phyloP scores from a whole-genome alignment of 176 grass and related monocot genomes.

The Rhynchospora pubera region DNA sequence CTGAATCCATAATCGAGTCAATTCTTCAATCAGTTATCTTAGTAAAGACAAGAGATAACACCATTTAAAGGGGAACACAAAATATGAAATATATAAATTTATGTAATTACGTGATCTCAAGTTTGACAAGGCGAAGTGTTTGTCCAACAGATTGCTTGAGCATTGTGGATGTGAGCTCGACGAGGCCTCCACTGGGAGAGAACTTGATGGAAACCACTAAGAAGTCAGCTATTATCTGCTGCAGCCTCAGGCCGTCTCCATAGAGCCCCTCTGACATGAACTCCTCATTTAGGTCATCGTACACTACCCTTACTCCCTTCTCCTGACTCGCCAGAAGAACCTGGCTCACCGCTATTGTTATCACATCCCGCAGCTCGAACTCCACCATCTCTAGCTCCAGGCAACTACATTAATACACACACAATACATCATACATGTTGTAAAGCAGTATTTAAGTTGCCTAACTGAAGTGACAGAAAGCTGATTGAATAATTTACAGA shows the following conservation, averaged over 20 bases:
- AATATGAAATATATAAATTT: too few species aligned
- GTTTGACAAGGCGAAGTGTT: constrained; percentile 64
- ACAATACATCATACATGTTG: too few species aligned
- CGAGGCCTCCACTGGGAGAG: constrained; percentile 57
- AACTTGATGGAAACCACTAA: constrained; percentile 71
- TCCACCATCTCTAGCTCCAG: constrained; percentile 92
- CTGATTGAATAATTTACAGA: background rate
- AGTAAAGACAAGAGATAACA: too few species aligned
- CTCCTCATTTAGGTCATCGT: constrained; percentile 43
- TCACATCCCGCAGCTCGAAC: constrained; percentile 62
- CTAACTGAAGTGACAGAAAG: background rate
- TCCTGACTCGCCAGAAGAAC: constrained; percentile 55
- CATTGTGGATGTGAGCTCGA: constrained; percentile 51
- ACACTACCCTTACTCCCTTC: constrained; percentile 72
- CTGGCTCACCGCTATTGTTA: constrained; percentile 80
- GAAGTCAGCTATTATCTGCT: constrained; percentile 84
- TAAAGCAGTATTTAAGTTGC: background rate
- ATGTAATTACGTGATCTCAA: constrained; percentile 59
- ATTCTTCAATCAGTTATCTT: background rate
- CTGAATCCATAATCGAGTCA: constrained; percentile 18
- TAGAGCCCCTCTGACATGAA: constrained; percentile 62
- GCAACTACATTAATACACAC: constrained; percentile 40
- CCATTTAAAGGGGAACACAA: too few species aligned
- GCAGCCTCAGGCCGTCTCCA: constrained; percentile 67
- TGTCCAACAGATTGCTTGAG: constrained; percentile 61